These are phyloP conservation scores for Salvia hispanica DNA, from an alignment of 257 asterid species.

Conservation along the genomic window DNA sequence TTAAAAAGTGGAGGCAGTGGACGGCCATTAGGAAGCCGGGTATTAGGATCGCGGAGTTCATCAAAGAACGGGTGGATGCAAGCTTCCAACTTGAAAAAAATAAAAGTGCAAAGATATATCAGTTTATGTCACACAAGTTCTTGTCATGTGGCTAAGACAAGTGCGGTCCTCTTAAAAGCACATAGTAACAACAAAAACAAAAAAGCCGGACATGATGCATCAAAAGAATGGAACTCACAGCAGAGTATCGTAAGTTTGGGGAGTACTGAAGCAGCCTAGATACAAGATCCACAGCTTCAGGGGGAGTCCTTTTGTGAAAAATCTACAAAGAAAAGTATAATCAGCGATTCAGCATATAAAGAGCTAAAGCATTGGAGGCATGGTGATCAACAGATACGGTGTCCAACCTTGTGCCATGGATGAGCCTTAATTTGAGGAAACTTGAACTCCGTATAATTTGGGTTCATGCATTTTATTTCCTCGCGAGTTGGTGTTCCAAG, in stretches of 20 bases:
- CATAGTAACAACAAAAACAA: not conserved
- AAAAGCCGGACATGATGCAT: not conserved
- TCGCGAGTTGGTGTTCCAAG: conserved; percentile 90
- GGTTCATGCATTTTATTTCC: conserved; percentile 90
- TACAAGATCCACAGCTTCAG: conserved; percentile 89
- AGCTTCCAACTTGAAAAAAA: conserved; percentile 62
- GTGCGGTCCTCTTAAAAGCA: not conserved
- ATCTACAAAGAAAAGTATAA: conserved; percentile 42
- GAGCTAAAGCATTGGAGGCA: conserved; percentile 9
- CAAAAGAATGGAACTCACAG: conserved; percentile 51
- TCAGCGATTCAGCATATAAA: conserved; percentile 2
- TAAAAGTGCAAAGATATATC: not conserved
- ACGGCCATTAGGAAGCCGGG: conserved; percentile 74
- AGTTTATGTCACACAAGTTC: conserved; percentile 7
- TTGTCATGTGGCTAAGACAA: not conserved
- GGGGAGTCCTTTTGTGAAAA: conserved; percentile 80
- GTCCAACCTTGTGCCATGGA: conserved; percentile 84
- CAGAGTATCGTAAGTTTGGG: conserved; percentile 77
- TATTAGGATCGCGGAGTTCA: conserved; percentile 64
- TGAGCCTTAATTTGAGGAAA: conserved; percentile 90
- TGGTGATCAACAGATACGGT: not conserved
- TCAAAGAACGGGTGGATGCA: conserved; percentile 68
- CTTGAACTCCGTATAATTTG: conserved; percentile 82
- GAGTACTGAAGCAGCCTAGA: conserved; percentile 92
- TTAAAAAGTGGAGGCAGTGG: conserved; percentile 76